Percentiles rank a stretch among this genome's conserved stretches.
phyloP scores from a whole-genome alignment of 2,329 filamentous ascomycete species.

The Penicillium verrucosum region DNA sequence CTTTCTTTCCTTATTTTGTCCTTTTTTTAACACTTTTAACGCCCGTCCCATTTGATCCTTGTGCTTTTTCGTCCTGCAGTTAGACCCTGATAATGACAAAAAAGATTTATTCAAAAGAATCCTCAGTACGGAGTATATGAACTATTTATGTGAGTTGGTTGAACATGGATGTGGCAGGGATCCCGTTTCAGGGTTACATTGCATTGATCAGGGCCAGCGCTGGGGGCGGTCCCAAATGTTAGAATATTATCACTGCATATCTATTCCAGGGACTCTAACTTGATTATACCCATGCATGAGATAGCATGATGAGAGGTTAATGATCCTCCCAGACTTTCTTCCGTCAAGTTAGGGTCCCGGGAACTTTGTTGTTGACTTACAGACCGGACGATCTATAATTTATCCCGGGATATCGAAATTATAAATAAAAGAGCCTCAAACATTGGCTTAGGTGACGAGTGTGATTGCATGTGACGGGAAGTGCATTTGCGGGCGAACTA shows the following conservation, averaged over 20 bases:
- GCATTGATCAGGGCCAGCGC: neutral
- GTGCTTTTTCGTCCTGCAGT: neutral
- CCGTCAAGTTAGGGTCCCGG: neutral
- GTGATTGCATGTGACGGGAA: neutral
- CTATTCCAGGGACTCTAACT: neutral
- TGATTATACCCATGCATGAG: neutral
- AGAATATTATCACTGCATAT: neutral
- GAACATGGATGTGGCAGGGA: neutral
- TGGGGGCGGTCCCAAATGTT: neutral
- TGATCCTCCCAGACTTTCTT: neutral
- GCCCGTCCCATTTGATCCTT: neutral
- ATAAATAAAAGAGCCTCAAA: neutral
- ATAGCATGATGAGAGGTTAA: neutral
- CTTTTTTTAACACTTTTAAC: neutral
- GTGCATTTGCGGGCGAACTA: neutral
- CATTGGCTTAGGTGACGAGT: too few species aligned
- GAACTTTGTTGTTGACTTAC: neutral
- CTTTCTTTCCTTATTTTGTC: neutral
- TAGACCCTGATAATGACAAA: neutral
- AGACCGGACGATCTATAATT: neutral
- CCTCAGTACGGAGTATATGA: neutral
- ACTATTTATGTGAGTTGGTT: neutral
- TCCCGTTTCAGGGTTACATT: neutral
- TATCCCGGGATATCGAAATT: neutral
- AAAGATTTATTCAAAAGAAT: neutral